Base-by-base conservation (phyloP, 139 green algal species). In the Chlorella sp. region DNA sequence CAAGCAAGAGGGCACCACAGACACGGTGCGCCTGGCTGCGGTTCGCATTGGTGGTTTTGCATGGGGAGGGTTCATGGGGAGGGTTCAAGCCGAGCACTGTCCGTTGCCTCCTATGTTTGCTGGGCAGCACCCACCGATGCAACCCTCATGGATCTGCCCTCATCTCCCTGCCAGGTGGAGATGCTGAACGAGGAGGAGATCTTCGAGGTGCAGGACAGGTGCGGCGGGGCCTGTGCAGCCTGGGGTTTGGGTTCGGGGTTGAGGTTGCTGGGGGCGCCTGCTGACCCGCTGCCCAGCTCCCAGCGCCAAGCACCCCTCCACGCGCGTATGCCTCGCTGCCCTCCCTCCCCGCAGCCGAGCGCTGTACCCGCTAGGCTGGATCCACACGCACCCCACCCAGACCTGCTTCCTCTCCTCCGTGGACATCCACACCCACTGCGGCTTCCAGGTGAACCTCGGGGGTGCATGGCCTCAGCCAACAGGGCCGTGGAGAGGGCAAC, bases 341-440 rank as follows among this genome's bases (percentile, higher is more conserved):
- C 11, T 19, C 46, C 11, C 11, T 54, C 11, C 8, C 46, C 46
- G 46, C 51, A 60, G 77, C 64, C 85, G 88, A 48, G 89, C 90
- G 65, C 87, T 98, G 51, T 98, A 96, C 89, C 92, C 96, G 26
- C 82, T 99, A 46, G 96, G 96, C 62, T 99, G 96, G 96, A 98
- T 99, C 81, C 96, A 99, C 91, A 99, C 97, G 5, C 97, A 99
- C 90, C 97, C 97, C 41, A 95, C 95, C 34, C 95, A 98, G 90
- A 95, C 95, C 28, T 99, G 97, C 92, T 99, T 99, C 91, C 91
- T 99, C 75, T 98, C 94, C 0, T 96, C 91, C 11, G 91, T 99
- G 26, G 97, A 99, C 82, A 88, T 99, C 3, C 97, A 99, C 92
- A 99, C 96, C 0, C 94, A 97, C 68, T 95, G 89, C 72, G 90